phyloP scores from a whole-genome alignment of 441 rosid species.

The Raphanus hybrid region DNA sequence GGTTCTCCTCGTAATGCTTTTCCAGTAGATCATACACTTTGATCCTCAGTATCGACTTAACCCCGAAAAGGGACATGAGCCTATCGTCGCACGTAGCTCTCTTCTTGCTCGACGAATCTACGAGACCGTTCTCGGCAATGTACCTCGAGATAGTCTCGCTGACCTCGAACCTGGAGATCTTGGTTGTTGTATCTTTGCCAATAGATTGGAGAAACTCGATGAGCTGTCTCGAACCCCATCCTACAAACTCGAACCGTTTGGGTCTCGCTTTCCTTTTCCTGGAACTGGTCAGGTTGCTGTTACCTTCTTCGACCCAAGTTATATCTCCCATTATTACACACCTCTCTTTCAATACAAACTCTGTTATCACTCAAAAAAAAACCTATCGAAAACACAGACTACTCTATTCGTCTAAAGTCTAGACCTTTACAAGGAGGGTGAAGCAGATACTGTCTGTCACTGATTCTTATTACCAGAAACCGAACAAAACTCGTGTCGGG shows the following conservation, averaged over 20 bases:
- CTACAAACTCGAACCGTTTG: constrained; percentile 53
- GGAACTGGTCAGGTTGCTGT: constrained; percentile 25
- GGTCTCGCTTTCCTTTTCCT: constrained; percentile 58
- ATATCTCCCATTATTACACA: constrained; percentile 29
- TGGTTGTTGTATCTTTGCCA: constrained; percentile 50
- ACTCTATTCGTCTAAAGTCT: neutral
- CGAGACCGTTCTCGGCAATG: constrained; percentile 47
- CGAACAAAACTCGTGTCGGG: neutral
- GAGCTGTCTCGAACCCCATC: constrained; percentile 71
- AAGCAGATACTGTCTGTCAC: neutral
- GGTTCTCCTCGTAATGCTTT: constrained; percentile 61
- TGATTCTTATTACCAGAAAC: constrained; percentile 4
- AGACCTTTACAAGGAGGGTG: neutral
- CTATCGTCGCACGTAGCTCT: constrained; percentile 53
- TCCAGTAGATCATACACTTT: constrained; percentile 57
- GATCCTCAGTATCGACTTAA: constrained; percentile 43
- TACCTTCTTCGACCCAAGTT: constrained; percentile 57
- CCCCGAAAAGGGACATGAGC: constrained; percentile 57
- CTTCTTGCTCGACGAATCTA: constrained; percentile 52
- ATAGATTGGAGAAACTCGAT: constrained; percentile 56
- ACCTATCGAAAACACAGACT: neutral
- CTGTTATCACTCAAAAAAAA: neutral
- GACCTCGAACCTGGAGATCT: constrained; percentile 55
- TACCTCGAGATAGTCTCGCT: constrained; percentile 48
- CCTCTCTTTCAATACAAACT: neutral